Base-by-base conservation (phyloP, 2,329 filamentous ascomycete species). In the Metarhizium rileyi region DNA sequence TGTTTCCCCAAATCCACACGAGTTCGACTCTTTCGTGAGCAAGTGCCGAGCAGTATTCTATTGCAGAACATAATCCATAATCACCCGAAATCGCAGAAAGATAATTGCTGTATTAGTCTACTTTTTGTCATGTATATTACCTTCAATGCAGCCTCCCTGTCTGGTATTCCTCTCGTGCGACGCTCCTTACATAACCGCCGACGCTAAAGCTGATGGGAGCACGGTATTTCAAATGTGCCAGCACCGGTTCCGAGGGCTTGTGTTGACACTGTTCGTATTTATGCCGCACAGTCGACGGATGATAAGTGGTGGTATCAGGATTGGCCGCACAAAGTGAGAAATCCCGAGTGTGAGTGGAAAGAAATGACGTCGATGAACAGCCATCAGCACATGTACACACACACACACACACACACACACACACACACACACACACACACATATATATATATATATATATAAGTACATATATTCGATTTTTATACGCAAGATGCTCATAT, bases 181-280 rank as follows among this genome's bases (percentile, higher is more conserved):
- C 48, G 33, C 10, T 42, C 38, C 36, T 22, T 46, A 43, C 47
- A 52, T 53, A 53, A 47, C 52, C 52, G 52, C 52, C 52, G 47
- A 44, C 22, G 44, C 52, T 52, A 53, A 44, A 45, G 18, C 40
- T 35, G 20, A 46, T 44, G 38, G 49, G 18, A 22, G 38, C 30
- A 28, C 42, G 14, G 20, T 33, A 35, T 16, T 36, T 22, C 16
- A 16, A 25, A 36, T n/a, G 18, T 2, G 9, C n/a, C 35, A 18
- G 25, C 20, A 43, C 12, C 20, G 25, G 22, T 10, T 2, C 10
- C 20, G 22, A 23, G 20, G 12, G 25, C 18, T 25, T 25, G 25
- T 14, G 30, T 28, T 27, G 22, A 40, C 16, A 30, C 6, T 27
- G 23, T 20, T 30, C 25, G 23, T 33, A 5, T 33, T 25, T 41